Evolutionary conservation across 2,329 filamentous ascomycete genomes (phyloP), one percentile per base, ranked within the genome.

Genomic region (Alternaria triticimaculans): DNA sequence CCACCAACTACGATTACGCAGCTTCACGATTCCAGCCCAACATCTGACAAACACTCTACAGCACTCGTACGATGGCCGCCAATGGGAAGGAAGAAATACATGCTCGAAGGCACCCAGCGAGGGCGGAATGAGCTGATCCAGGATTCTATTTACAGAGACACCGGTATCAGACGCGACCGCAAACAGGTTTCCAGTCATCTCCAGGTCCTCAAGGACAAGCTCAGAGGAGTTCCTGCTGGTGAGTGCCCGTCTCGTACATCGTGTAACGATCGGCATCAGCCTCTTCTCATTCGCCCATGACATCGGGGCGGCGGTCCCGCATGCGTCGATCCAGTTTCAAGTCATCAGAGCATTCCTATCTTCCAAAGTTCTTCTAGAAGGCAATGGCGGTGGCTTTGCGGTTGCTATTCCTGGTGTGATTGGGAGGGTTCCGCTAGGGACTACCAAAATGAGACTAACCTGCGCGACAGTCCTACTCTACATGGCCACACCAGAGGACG

Each of bases 161-260:
- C 87, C 7, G 86, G 87, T 21, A 84, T 84, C 60, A 72, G 70
- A 25, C 81, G 88, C 57, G 79, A 76, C 15, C 82, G 88, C 55
- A 90, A 90, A 74, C 86, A 89, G 71, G 86, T 90, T 5, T 89
- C 88, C 0, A 90, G 88, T 69, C 88, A 90, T 72, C 84, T 89
- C 25, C 88, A 90, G 75, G 87, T 89, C 3, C 80, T 90, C 20
- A 87, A 88, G 73, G 83, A 82, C 12, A 85, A 87, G 63, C 79
- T 89, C 41, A 81, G 82, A 65, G 81, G 83, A 6, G 83, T 87
- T 64, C 83, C 84, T 26, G 79, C 83, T 63, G 86, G 86, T 87
- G 76, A 81, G 83, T 77, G 49, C 15, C 25, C 3, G 45, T 55
- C 44, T 26, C 46, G 54, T 45, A 50, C 14, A 33, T 51, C 26